These are phyloP conservation scores for Polychytrium aggregatum DNA, from an alignment of 192 early-diverging fungal genomes.

Conservation along the genomic window DNA sequence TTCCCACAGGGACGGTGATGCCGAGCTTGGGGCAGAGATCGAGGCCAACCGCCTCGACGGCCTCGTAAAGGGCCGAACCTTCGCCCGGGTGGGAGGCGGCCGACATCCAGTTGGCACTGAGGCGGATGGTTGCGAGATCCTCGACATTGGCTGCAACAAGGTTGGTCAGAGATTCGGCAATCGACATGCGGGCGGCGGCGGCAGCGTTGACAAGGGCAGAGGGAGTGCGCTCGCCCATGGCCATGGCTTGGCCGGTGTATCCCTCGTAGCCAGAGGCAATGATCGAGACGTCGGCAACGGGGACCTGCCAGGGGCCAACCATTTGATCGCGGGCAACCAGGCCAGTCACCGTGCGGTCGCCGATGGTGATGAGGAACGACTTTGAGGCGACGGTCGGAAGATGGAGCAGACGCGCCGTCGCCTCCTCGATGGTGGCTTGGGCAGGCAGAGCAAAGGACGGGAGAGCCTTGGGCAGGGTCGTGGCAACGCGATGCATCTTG, in stretches of 20 bases:
- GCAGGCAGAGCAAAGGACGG: constrained; percentile 52
- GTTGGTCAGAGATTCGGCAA: constrained; percentile 89
- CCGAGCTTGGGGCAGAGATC: constrained; percentile 88
- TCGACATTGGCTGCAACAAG: constrained; percentile 76
- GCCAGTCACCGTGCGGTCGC: constrained; percentile 91
- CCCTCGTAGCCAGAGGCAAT: constrained; percentile 70
- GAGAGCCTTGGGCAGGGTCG: constrained; percentile 29
- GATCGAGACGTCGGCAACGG: constrained; percentile 94
- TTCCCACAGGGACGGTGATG: constrained; percentile 93
- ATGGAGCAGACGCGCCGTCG: constrained; percentile 62
- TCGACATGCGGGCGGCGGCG: constrained; percentile 93
- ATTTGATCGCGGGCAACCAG: constrained; percentile 93
- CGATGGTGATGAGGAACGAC: constrained; percentile 94
- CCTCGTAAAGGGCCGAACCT: constrained; percentile 83
- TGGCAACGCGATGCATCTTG: constrained; percentile 75
- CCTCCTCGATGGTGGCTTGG: constrained; percentile 27
- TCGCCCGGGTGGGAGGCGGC: constrained; percentile 85
- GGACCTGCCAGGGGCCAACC: constrained; percentile 98
- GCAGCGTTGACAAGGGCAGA: constrained; percentile 73
- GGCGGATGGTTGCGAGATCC: constrained; percentile 57
- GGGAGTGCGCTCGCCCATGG: constrained; percentile 92
- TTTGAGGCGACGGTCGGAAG: constrained; percentile 89
- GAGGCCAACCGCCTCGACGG: constrained; percentile 84
- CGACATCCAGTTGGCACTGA: constrained; percentile 99
- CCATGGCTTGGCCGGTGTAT: constrained; percentile 88